phyloP scores from a whole-genome alignment of 1,139 yeast genomes.

The Saccharomyces hybrid region DNA sequence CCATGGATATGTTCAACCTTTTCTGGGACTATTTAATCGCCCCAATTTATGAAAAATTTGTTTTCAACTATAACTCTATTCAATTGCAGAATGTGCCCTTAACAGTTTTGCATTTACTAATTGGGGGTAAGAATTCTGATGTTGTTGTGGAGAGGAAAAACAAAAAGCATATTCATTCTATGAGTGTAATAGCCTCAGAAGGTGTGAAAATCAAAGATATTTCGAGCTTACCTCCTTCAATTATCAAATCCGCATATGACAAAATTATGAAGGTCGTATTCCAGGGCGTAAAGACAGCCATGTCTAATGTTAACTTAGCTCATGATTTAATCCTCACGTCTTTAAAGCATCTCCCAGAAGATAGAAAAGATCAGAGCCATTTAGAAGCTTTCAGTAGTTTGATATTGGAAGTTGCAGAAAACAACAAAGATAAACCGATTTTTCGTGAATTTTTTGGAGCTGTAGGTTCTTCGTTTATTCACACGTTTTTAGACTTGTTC shows the following conservation, averaged over 20 bases:
- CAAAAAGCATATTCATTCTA: constrained; percentile 10
- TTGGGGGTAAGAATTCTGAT: constrained; percentile 4
- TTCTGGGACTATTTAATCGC: constrained; percentile 14
- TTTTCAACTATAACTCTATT: constrained; percentile 5
- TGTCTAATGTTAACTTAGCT: neutral
- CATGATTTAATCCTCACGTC: neutral
- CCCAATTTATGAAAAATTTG: constrained; percentile 10
- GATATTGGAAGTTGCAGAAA: constrained; percentile 6
- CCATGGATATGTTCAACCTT: constrained; percentile 4
- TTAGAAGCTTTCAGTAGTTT: constrained; percentile 5
- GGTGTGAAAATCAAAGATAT: constrained; percentile 17
- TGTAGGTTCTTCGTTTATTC: neutral
- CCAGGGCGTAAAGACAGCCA: neutral
- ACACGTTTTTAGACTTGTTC: neutral
- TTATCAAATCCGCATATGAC: constrained; percentile 2
- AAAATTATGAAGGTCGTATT: neutral
- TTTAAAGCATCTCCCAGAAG: neutral
- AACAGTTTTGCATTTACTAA: constrained; percentile 6
- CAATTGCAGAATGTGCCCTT: constrained; percentile 6
- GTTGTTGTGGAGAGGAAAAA: neutral
- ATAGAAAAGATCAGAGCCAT: neutral
- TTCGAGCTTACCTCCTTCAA: constrained; percentile 4
- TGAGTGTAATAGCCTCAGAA: constrained; percentile 18
- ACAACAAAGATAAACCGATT: constrained; percentile 3
- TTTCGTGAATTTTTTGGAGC: neutral